Percentiles rank a stretch among this genome's conserved stretches.
Conservation (phyloP, 140 eudicot genomes). For the Flaveria floridana region DNA sequence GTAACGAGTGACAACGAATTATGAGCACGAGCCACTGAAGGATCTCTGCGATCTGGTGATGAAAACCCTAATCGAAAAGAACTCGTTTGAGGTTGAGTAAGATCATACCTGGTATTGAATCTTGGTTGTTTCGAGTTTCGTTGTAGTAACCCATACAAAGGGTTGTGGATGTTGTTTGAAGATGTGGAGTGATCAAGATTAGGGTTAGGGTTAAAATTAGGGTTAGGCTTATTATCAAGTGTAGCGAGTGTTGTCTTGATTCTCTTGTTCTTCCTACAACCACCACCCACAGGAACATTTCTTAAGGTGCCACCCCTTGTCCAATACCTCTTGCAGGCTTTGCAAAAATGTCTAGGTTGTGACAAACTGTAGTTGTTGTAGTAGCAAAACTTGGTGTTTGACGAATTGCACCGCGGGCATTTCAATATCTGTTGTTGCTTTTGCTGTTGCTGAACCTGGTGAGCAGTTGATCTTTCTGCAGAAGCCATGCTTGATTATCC, state of each 20-base stretch:
- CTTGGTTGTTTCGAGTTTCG: slow-evolving; percentile 37
- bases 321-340: slow-evolving; percentile 87
- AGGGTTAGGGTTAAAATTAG: slow-evolving; percentile 27
- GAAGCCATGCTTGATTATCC: slow-evolving; percentile 47
- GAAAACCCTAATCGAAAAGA: slow-evolving; percentile 62
- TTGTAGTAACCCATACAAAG: slow-evolving; percentile 48
- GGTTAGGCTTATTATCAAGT: slow-evolving; percentile 26
- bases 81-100: slow-evolving; percentile 40
- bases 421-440: slow-evolving; percentile 38
- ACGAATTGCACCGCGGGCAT: slow-evolving; percentile 79
- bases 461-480: slow-evolving; percentile 31
- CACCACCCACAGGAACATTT: slow-evolving; percentile 88
- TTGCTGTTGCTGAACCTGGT: slow-evolving; percentile 21
- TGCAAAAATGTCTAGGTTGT: slow-evolving; percentile 87
- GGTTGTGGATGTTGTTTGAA: slow-evolving; percentile 24
- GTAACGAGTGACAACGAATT: slow-evolving; percentile 33
- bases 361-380: slow-evolving; percentile 85
- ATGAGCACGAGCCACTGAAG: slow-evolving; percentile 17
- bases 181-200: slow-evolving; percentile 30
- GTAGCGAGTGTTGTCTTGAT: slow-evolving; percentile 39
- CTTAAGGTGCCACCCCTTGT: slow-evolving; percentile 83
- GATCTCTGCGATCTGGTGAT: slow-evolving; percentile 28
- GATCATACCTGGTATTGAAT: slow-evolving; percentile 43
- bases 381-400: slow-evolving; percentile 84
- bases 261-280: slow-evolving; percentile 72